Evolutionary conservation across 306 rosid species (phyloP).

Genomic region (Corylus americana): DNA sequence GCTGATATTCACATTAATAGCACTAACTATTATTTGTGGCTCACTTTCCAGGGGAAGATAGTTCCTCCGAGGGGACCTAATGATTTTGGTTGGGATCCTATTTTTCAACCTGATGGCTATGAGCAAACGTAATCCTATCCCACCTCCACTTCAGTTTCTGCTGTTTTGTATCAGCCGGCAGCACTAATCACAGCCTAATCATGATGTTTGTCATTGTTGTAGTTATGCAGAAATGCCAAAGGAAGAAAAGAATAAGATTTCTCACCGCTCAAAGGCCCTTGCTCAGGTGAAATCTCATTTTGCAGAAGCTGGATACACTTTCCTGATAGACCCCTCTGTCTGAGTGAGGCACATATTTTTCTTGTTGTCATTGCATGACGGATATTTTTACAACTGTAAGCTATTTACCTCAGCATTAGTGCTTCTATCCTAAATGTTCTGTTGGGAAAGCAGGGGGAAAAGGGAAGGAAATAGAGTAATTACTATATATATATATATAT

Average conservation of each 20-base stretch:
- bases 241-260: conserved; percentile 91
- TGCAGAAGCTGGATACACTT: conserved; percentile 70
- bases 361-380: background rate
- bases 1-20: conserved; percentile 6
- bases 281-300: conserved; percentile 83
- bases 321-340: conserved; percentile 34
- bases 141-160: conserved; percentile 1
- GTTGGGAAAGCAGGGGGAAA: background rate
- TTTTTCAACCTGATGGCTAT: conserved; percentile 85
- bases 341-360: conserved; percentile 15
- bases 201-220: conserved; percentile 14
- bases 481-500: background rate
- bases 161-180: conserved; percentile 19
- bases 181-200: conserved; percentile 26
- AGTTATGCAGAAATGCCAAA: conserved; percentile 94
- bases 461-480: background rate
- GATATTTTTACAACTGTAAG: background rate
- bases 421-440: background rate
- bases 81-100: conserved; percentile 96
- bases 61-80: conserved; percentile 87
- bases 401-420: background rate
- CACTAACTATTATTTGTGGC: conserved; percentile 15
- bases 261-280: conserved; percentile 83
- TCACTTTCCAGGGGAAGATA: conserved; percentile 69
- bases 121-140: conserved; percentile 64